Evolutionary conservation across 2,329 filamentous ascomycete genomes (phyloP), one percentile per base, ranked within the genome.

Genomic region (Cytospora chrysosperma): DNA sequence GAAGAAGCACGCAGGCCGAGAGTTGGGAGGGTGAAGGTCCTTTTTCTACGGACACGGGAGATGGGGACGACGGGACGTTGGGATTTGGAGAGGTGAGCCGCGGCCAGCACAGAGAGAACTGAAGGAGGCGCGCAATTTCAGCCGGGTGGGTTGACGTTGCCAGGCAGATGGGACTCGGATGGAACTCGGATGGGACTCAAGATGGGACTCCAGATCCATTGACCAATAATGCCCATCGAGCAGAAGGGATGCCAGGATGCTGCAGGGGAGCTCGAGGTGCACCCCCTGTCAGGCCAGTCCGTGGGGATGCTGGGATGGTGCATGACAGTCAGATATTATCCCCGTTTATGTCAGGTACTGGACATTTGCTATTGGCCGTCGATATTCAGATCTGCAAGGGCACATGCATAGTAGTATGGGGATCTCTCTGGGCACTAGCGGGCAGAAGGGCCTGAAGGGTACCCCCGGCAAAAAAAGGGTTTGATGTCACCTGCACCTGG

Each of bases 91-190:
- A 52, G 55, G 54, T 52, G 60, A 50, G 43, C 60, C 54, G 32
- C 54, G 27, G 21, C 32, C 61, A 50, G 51, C 32, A 37, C 50
- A 63, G 56, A 27, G 49, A n/a, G 40, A 56, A 63, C 50, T 34
- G 40, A 56, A 63, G 49, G 40, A 56, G 59, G 52, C 52, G 43
- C n/a, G 61, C 64, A 63, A 60, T 64, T 64, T 61, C 57, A 63
- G 12, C 34, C 59, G 51, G 49, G 63, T 51, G 63, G 59, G 37
- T 62, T 56, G 59, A 61, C 59, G 55, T 61, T 65, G 63, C 56
- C 60, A 65, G 63, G 54, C 54, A 65, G n/a, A 37, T 53, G 54
- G 63, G 26, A 34, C 32, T 34, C 32, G 15, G 10, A 34, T 34
- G 32, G 32, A 13, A 61, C 52, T 32, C 28, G 15, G 32, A 34